These are phyloP conservation scores for Jamesozyma hellenica DNA, from an alignment of 805 yeast species.

Conservation along the genomic window DNA sequence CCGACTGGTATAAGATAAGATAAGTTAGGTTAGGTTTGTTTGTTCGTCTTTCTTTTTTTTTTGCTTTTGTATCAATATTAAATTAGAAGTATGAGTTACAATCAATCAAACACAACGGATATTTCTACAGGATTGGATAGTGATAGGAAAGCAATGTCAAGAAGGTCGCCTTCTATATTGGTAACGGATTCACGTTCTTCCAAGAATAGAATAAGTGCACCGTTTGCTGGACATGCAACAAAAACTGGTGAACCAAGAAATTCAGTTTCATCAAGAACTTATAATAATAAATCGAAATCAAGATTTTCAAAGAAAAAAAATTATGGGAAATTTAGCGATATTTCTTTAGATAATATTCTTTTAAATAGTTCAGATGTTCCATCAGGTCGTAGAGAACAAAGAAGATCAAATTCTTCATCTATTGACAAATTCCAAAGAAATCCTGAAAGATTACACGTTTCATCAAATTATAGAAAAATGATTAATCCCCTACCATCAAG, in stretches of 20 bases:
- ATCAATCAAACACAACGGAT: background rate
- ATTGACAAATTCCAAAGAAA: constrained; percentile 13
- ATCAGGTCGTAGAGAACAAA: constrained; percentile 46
- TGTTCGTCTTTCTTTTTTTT: no score
- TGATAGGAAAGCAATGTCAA: constrained; percentile 31
- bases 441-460: constrained; percentile 9
- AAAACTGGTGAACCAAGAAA: background rate
- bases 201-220: constrained; percentile 47
- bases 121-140: background rate
- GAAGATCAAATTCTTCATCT: constrained; percentile 30
- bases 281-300: background rate
- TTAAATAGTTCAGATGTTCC: constrained; percentile 82
- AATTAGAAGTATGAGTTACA: background rate
- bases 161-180: constrained; percentile 83
- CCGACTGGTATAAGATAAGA: no score
- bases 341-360: constrained; percentile 70
- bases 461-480: constrained; percentile 14
- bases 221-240: constrained; percentile 60
- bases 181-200: constrained; percentile 79
- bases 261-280: background rate
- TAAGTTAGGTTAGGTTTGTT: no score
- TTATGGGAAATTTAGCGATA: constrained; percentile 51
- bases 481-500: constrained; percentile 39
- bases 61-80: no score
- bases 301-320: background rate